Evolutionary conservation across 441 rosid genomes (phyloP).

Genomic region (Melastoma candidum): DNA sequence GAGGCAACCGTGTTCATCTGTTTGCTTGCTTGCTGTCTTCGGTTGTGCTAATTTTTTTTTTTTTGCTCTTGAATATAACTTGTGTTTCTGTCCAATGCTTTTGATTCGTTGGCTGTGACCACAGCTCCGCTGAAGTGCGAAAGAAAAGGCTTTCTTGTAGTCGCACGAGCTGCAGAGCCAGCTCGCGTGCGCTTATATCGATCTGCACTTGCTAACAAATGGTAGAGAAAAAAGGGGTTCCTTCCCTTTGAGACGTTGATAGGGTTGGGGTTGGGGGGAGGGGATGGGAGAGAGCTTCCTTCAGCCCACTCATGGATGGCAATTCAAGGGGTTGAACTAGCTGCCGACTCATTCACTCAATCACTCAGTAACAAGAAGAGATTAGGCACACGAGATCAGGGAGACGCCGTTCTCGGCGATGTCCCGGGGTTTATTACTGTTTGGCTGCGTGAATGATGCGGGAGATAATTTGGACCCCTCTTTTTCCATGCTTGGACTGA

Average conservation of each 20-base stretch:
- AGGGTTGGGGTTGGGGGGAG: slow-evolving; percentile 13
- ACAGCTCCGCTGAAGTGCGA: too few relatives aligned
- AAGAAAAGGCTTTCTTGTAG: too few relatives aligned
- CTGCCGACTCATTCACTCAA: slow-evolving; percentile 96
- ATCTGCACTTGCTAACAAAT: not conserved
- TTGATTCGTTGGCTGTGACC: too few relatives aligned
- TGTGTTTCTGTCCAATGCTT: too few relatives aligned
- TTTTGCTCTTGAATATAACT: too few relatives aligned
- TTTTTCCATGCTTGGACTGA: slow-evolving; percentile 13
- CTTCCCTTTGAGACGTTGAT: not conserved
- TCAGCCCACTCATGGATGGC: slow-evolving; percentile 68
- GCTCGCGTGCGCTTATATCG: too few relatives aligned
- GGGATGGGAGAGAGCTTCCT: slow-evolving; percentile 60
- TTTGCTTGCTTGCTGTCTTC: too few relatives aligned
- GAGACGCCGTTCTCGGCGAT: too few relatives aligned
- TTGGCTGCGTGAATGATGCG: slow-evolving; percentile 91
- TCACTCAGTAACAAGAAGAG: slow-evolving; percentile 29
- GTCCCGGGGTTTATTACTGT: slow-evolving; percentile 24
- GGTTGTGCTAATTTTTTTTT: too few relatives aligned
- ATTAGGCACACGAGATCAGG: not conserved
- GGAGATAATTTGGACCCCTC: slow-evolving; percentile 57
- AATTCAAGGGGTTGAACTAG: slow-evolving; percentile 52
- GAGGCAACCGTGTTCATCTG: too few relatives aligned
- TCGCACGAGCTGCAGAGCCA: too few relatives aligned
- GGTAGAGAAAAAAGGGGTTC: too few relatives aligned